Base-by-base conservation (phyloP, 108 stramenopile genomes). In the Pseudonitzschia multiseries region DNA sequence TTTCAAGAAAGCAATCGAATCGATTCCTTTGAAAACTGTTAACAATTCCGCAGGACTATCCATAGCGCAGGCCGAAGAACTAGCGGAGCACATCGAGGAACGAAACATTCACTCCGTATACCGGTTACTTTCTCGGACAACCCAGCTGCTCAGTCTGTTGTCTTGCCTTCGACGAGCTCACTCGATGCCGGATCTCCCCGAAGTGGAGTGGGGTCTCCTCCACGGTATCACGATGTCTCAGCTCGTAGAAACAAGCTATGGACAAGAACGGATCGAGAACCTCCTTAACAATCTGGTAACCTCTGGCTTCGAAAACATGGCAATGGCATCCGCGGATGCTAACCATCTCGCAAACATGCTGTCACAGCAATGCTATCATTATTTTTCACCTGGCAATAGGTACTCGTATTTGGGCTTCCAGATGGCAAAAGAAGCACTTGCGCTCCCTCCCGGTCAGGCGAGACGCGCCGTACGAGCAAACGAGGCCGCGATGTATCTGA, bases 181-280 rank as follows among this genome's bases (percentile, higher is more conserved):
- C 61, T 56, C 54, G 18, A 83, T 75, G 65, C 85, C 82, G 29
- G 83, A 87, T 21, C 69, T 93, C 18, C 90, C 88, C 14, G 89
- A 87, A 68, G 90, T 94, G 9, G 84, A 94, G 31, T 96, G 91
- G 91, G 95, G 93, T 50, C 79, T 87, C 24, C 74, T 96, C 26
- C 92, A 93, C 69, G 92, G 93, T 28, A 67, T 92, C 53, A 86
- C 90, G 20, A 75, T 88, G 40, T 72, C 80, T 51, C 87, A 90
- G 57, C 76, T 93, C 50, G 89, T 90, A 4, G 80, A 85, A 69
- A 79, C 72, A 40, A 54, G 69, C 24, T 89, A 86, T 28, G 93
- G 88, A 31, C 93, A 94, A 70, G 87, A 93, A 26, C 75, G 91
- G 2, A 68, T 96, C 29, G 92, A 94, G 79, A 67, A 75, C 14